Percentiles rank a stretch among this genome's conserved stretches.
phyloP scores from a whole-genome alignment of 768 basidiomycete species.

The Trametes cingulata region DNA sequence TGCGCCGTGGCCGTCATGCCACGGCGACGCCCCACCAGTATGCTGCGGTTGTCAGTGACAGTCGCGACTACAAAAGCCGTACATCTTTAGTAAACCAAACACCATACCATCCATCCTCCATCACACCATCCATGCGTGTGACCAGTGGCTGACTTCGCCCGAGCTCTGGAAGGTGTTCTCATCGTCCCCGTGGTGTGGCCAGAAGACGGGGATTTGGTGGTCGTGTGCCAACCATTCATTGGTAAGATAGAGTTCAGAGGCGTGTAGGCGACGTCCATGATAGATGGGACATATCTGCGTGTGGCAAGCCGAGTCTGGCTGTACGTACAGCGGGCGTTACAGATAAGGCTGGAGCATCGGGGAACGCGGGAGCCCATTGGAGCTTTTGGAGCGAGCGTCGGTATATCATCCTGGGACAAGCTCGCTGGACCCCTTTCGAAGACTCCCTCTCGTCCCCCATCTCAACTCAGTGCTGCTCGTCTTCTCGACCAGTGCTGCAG shows the following conservation, averaged over 20 bases:
- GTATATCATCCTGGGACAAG: background rate
- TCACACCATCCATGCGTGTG: no score
- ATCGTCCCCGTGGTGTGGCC: conserved; percentile 1
- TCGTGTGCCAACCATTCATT: conserved; percentile 7
- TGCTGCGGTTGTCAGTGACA: no score
- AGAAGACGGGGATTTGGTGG: background rate
- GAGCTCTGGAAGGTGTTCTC: background rate
- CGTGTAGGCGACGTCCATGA: background rate
- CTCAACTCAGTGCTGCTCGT: background rate
- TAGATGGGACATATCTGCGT: background rate
- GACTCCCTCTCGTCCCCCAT: background rate
- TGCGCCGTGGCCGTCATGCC: no score
- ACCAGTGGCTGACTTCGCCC: no score
- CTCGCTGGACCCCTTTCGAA: background rate
- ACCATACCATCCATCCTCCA: no score
- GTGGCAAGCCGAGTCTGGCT: background rate
- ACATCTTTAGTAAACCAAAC: no score
- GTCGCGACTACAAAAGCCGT: no score
- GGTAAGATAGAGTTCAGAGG: background rate
- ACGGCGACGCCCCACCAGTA: no score
- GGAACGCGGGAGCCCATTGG: background rate
- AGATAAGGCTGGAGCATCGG: conserved; percentile 1
- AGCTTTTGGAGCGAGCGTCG: background rate
- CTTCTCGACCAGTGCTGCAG: background rate
- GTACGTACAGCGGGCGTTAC: conserved; percentile 1